These are phyloP conservation scores for Yarrowia osloensis DNA, from an alignment of 805 yeast genomes.

Conservation along the genomic window DNA sequence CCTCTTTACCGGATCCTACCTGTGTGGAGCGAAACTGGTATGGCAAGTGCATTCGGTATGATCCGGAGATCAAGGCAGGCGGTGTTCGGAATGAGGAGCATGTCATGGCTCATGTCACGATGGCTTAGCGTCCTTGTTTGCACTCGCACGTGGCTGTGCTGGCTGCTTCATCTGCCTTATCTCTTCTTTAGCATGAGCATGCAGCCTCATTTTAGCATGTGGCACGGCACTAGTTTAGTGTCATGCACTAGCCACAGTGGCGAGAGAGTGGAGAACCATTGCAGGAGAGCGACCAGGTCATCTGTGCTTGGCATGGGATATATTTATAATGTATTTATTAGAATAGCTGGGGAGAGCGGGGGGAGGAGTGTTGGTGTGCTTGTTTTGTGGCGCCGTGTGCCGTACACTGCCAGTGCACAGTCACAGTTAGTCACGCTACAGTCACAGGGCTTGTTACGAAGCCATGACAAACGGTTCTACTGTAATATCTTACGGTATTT, in stretches of 20 bases:
- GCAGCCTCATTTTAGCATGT: neutral
- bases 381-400: too few relatives aligned
- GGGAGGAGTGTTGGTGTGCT: neutral
- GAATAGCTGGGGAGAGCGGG: neutral
- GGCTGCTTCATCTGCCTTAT: neutral
- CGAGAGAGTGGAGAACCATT: neutral
- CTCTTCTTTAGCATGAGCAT: too few relatives aligned
- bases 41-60: constrained; percentile 35
- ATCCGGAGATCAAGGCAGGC: constrained; percentile 9
- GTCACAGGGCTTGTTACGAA: too few relatives aligned
- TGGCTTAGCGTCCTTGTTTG: neutral
- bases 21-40: constrained; percentile 50
- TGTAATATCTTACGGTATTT: too few relatives aligned
- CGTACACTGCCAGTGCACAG: too few relatives aligned
- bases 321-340: constrained; percentile 26
- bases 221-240: constrained; percentile 26
- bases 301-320: neutral
- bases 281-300: neutral
- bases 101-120: neutral
- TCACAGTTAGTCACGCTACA: too few relatives aligned
- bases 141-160: neutral
- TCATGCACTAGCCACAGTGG: constrained; percentile 10
- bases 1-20: constrained; percentile 33
- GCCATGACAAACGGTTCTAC: too few relatives aligned
- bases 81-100: neutral